Percentiles rank a stretch among this genome's conserved stretches.
phyloP scores from a whole-genome alignment of 208 protist genomes.

The Jaenimonas drosophilae region DNA sequence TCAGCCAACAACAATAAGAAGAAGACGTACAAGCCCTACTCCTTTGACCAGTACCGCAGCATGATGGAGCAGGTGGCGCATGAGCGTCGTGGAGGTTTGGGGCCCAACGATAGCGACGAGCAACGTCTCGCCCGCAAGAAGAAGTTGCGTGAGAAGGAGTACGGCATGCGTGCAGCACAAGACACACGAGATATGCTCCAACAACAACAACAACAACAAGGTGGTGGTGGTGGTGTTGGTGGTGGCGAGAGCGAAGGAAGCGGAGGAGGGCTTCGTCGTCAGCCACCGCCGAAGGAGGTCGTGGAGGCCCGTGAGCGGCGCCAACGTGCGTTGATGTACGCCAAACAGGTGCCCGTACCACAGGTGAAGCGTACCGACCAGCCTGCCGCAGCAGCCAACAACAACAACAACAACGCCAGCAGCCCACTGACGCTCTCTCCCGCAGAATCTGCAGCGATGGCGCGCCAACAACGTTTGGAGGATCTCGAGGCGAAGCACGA shows the following conservation, averaged over 20 bases:
- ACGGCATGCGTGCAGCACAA: slow-evolving; percentile 29
- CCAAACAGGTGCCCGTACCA: slow-evolving; percentile 12
- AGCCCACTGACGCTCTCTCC: background rate
- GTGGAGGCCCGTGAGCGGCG: slow-evolving; percentile 40
- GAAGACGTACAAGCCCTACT: slow-evolving; percentile 44
- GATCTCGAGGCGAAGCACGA: slow-evolving; percentile 55
- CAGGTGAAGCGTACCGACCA: background rate
- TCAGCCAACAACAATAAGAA: background rate
- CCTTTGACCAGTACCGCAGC: slow-evolving; percentile 52
- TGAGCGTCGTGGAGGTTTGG: slow-evolving; percentile 34
- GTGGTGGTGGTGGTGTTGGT: background rate
- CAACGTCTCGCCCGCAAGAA: slow-evolving; percentile 43
- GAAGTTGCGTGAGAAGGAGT: slow-evolving; percentile 34
- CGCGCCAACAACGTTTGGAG: slow-evolving; percentile 16
- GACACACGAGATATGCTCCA: slow-evolving; percentile 11
- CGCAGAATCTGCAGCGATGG: slow-evolving; percentile 11
- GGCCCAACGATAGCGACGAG: slow-evolving; percentile 68
- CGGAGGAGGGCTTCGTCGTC: background rate
- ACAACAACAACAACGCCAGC: background rate
- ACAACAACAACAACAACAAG: slow-evolving; percentile 5
- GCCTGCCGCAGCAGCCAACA: background rate
- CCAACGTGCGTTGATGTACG: slow-evolving; percentile 46
- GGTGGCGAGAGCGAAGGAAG: background rate
- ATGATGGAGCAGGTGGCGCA: slow-evolving; percentile 43
- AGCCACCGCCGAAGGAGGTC: slow-evolving; percentile 19